These are phyloP conservation scores for Penicillium salamii DNA, from an alignment of 495 filamentous ascomycete species.

Conservation along the genomic window DNA sequence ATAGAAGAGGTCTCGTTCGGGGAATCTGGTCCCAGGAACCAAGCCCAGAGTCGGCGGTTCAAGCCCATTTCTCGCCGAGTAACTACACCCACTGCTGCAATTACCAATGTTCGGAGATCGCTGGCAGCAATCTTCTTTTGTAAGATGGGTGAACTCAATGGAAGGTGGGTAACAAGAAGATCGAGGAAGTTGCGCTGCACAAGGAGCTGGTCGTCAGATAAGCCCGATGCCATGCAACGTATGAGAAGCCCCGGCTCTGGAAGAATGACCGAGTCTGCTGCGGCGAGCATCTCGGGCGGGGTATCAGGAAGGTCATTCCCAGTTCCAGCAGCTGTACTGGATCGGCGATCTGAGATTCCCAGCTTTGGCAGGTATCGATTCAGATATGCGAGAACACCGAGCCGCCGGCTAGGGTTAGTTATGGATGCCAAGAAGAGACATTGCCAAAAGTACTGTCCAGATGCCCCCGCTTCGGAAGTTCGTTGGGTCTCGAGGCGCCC, in stretches of 20 bases:
- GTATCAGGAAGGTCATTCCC: slow-evolving; percentile 19
- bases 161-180: slow-evolving; percentile 84
- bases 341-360: slow-evolving; percentile 40
- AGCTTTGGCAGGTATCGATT: slow-evolving; percentile 75
- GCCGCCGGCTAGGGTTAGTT: slow-evolving; percentile 76
- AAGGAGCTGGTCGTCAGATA: slow-evolving; percentile 85
- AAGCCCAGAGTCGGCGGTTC: slow-evolving; percentile 92
- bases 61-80: slow-evolving; percentile 91
- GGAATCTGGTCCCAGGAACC: slow-evolving; percentile 85
- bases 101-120: slow-evolving; percentile 77
- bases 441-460: slow-evolving; percentile 95
- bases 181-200: slow-evolving; percentile 94
- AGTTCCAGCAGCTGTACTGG: slow-evolving; percentile 26
- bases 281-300: slow-evolving; percentile 32
- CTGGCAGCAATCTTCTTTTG: slow-evolving; percentile 65
- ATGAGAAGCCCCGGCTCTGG: slow-evolving; percentile 91
- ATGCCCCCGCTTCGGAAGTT: slow-evolving; percentile 51
- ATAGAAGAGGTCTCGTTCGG: slow-evolving; percentile 40
- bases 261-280: slow-evolving; percentile 73
- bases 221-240: slow-evolving; percentile 83
- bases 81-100: slow-evolving; percentile 81
- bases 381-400: slow-evolving; percentile 84
- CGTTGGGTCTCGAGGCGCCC: slow-evolving; percentile 43
- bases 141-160: slow-evolving; percentile 80
- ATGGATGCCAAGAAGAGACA: slow-evolving; percentile 93